Evolutionary conservation across 2,329 filamentous ascomycete species (phyloP), one percentile per base, ranked within the genome.

Genomic region (Pyrenophora teres): DNA sequence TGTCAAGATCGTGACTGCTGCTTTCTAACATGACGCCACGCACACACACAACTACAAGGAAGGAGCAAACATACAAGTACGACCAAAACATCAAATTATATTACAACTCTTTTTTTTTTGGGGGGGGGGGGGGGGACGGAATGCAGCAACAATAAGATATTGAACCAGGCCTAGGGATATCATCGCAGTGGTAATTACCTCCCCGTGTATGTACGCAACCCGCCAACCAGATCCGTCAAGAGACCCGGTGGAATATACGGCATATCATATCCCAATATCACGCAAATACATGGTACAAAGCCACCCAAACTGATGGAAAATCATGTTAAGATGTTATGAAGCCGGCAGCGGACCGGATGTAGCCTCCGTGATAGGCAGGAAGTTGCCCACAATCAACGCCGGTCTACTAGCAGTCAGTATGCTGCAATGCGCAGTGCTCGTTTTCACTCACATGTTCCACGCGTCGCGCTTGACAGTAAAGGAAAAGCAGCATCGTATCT

Each of bases 381-480:
- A 99, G 71, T 99, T 99, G 42, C 94, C 94, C 41, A 99, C 88
- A 68, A 99, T 99, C 59, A 99, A 80, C 44, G 90, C 92, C 44
- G 94, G 94, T 69, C 94, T 62, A 18, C 31, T 41, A 6, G 23
- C 10, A 9, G 52, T 80, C 58, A 81, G 76, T 46, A 40, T 18
- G 7, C 10, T 7, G 19, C 21, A 8, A 3, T 1, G 25, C 10
- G 12, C 12, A 21, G n/a, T 15, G 7, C 31, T 21, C 6, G 12
- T 16, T 35, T 73, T 30, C 23, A 77, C 92, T 82, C 78, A 97
- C 94, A 99, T 91, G 70, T 97, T 96, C 75, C 97, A 90, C 56
- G 91, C 90, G 77, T 99, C 94, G 68, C 93, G 86, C 65, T 92
- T 86, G 62, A 99, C 96, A 51, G 93, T 96, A 72, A 99, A 97